Percentiles rank a stretch among this genome's conserved stretches.
Evolutionary conservation across 352 stramenopile genomes (phyloP).

Genomic region (Globisporangium megalacanthum): DNA sequence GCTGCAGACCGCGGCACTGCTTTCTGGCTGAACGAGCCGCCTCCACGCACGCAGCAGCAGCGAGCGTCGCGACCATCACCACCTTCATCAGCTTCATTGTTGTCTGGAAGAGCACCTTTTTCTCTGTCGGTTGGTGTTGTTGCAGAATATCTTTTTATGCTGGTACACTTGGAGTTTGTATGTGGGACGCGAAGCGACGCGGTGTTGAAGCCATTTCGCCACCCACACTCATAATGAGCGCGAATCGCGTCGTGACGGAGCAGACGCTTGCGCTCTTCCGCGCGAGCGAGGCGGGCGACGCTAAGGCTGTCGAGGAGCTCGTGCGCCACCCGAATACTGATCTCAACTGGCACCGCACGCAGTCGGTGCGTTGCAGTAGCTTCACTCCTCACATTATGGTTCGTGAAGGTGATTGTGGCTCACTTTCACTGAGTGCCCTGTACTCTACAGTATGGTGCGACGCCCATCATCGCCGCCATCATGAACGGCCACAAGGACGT

Average conservation of each 20-base stretch:
- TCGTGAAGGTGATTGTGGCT: neutral
- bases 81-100: neutral
- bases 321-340: conserved; percentile 37
- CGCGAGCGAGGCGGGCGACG: conserved; percentile 49
- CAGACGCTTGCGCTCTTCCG: conserved; percentile 56
- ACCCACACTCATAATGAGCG: conserved; percentile 39
- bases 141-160: neutral
- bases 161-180: too few relatives aligned
- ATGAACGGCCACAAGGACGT: conserved; percentile 49
- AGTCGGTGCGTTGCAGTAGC: conserved; percentile 29
- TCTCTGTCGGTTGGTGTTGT: neutral
- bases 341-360: conserved; percentile 69
- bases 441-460: conserved; percentile 57
- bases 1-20: conserved; percentile 19
- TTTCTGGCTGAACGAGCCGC: too few relatives aligned
- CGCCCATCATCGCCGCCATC: conserved; percentile 63
- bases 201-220: neutral
- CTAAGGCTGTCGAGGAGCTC: conserved; percentile 35
- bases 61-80: neutral
- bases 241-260: conserved; percentile 49
- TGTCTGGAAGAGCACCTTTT: neutral
- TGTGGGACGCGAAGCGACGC: neutral
- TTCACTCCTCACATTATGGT: too few relatives aligned
- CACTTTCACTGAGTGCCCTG: neutral
- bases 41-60: neutral